phyloP scores from a whole-genome alignment of 345 rosid genomes.

The Geranium brycei region DNA sequence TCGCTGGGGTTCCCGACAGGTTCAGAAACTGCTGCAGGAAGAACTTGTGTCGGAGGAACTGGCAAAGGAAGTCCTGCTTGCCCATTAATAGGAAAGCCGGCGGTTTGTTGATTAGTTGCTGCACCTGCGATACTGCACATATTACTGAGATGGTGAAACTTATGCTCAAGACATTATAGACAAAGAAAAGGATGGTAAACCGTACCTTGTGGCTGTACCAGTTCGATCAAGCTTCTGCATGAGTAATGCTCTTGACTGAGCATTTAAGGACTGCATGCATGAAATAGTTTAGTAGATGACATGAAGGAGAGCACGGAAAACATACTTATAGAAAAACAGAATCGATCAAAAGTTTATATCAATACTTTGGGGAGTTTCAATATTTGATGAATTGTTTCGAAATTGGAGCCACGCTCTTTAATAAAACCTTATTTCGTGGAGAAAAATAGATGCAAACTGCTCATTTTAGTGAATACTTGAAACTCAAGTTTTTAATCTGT shows the following conservation, averaged over 20 bases:
- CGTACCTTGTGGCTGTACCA: slow-evolving; percentile 64
- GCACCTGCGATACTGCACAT: slow-evolving; percentile 47
- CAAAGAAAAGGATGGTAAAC: slow-evolving; percentile 8
- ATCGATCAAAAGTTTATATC: background rate
- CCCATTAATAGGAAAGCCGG: slow-evolving; percentile 35
- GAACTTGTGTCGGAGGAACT: slow-evolving; percentile 35
- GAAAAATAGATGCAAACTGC: background rate
- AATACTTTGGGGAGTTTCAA: background rate
- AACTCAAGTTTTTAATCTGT: too few species aligned
- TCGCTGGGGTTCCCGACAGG: slow-evolving; percentile 72
- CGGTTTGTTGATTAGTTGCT: slow-evolving; percentile 32
- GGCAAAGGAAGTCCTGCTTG: slow-evolving; percentile 40
- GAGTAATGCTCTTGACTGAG: slow-evolving; percentile 74
- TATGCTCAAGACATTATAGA: slow-evolving; percentile 3
- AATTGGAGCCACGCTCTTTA: background rate
- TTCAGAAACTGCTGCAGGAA: slow-evolving; percentile 33
- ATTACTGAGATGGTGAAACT: background rate
- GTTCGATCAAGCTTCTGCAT: slow-evolving; percentile 91
- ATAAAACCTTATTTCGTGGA: background rate
- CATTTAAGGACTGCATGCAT: slow-evolving; percentile 59
- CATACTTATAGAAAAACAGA: background rate
- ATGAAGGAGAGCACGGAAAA: background rate
- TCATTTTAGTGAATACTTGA: background rate
- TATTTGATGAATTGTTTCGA: background rate
- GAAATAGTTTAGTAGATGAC: background rate